Conservation (phyloP, 768 basidiomycete genomes). For the Lactarius sanguifluus region DNA sequence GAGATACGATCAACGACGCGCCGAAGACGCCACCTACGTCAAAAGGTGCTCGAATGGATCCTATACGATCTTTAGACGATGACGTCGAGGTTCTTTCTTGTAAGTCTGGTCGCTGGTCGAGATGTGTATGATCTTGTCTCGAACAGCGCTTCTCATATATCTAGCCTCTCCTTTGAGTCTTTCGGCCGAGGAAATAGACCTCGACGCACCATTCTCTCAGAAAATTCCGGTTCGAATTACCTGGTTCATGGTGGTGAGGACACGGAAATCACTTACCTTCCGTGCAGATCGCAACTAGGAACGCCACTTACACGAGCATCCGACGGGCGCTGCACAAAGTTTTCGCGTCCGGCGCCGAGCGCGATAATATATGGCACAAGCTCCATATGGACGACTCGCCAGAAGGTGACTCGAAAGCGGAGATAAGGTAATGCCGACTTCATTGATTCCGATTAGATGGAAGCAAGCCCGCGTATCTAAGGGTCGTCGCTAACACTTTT, state of each 20-base stretch:
- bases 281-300: slow-evolving; percentile 20
- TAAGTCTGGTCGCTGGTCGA: slow-evolving; percentile 36
- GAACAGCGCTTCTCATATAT: background rate
- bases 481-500: background rate
- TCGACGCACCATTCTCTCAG: slow-evolving; percentile 43
- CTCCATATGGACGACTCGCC: slow-evolving; percentile 27
- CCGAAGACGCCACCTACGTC: background rate
- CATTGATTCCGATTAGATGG: background rate
- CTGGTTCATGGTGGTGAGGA: background rate
- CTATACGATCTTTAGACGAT: slow-evolving; percentile 22
- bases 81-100: slow-evolving; percentile 32
- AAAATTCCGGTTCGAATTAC: slow-evolving; percentile 43
- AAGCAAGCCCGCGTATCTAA: background rate
- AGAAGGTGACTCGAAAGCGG: slow-evolving; percentile 33
- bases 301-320: slow-evolving; percentile 40
- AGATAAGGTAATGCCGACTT: slow-evolving; percentile 14
- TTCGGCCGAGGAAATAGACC: slow-evolving; percentile 38
- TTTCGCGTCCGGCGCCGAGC: slow-evolving; percentile 35
- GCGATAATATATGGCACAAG: slow-evolving; percentile 36
- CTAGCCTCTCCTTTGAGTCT: slow-evolving; percentile 28
- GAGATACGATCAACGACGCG: background rate
- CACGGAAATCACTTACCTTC: background rate
- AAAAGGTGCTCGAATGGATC: background rate
- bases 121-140: slow-evolving; percentile 20
- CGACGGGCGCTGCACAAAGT: slow-evolving; percentile 42